Percentiles rank a stretch among this genome's conserved stretches.
phyloP scores from a whole-genome alignment of 768 basidiomycete genomes.

The Lyophyllum decastes region DNA sequence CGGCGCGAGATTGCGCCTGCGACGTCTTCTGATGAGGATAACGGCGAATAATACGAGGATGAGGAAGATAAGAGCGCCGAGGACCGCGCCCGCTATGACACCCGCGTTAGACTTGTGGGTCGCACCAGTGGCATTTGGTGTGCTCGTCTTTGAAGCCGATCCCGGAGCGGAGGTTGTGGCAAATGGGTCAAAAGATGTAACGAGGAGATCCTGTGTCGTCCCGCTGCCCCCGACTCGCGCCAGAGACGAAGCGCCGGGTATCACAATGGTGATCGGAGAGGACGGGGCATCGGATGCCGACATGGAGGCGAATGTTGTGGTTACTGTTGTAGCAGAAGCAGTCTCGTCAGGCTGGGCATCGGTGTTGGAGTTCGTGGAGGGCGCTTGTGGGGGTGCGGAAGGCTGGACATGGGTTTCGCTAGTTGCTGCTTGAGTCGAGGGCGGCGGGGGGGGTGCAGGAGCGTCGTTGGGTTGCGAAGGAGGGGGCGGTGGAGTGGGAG shows the following conservation, averaged over 20 bases:
- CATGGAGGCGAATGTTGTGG: neutral
- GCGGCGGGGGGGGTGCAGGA: neutral
- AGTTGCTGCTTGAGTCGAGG: neutral
- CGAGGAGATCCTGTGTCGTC: neutral
- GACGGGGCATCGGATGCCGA: neutral
- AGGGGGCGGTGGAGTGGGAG: neutral
- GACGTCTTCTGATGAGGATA: constrained; percentile 42
- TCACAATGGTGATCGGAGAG: neutral
- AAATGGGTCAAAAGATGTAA: neutral
- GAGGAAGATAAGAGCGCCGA: constrained; percentile 49
- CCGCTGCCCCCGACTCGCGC: neutral
- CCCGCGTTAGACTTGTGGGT: constrained; percentile 33
- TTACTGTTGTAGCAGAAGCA: neutral
- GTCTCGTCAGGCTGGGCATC: neutral
- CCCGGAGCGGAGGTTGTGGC: neutral
- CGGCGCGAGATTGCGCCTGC: constrained; percentile 46
- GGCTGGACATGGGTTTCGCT: neutral
- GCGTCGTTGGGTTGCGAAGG: neutral
- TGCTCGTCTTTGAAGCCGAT: neutral
- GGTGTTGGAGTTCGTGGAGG: neutral
- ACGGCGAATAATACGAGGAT: constrained; percentile 31
- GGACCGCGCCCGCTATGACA: constrained; percentile 53
- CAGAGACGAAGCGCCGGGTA: neutral
- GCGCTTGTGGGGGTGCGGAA: neutral
- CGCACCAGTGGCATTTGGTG: constrained; percentile 9